Evolutionary conservation across 1,139 yeast genomes (phyloP), one percentile per base, ranked within the genome.

Genomic region (Saccharomycopsis crataegensis): DNA sequence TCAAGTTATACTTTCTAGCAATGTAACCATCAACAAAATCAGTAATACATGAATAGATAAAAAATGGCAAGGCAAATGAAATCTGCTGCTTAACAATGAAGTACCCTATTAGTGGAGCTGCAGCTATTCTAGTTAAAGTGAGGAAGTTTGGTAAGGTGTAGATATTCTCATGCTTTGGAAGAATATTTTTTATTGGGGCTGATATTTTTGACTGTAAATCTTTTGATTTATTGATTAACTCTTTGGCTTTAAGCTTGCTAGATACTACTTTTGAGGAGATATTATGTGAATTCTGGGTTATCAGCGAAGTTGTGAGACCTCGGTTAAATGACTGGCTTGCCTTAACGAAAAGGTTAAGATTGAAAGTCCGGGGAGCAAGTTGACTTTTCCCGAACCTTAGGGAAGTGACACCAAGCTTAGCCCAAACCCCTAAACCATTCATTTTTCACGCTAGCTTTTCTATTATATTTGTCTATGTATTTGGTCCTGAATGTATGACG

Each of bases 1-100:
- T 80, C 77, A 86, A 74, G 54, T 89, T 82, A 72, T 70, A 91
- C 58, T 70, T 77, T 53, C 99, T 75, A 8, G 99, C 99, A 60
- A 94, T 80, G 64, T 71, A 87, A 0, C 99, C 99, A 67, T 94
- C 99, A 31, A 91, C 70, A 61, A 87, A 83, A 66, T 94, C 99
- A 0, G 99, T 91, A 9, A 90, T 66, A 61, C 97, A 87, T 0
- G 97, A 90, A 62, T 88, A 89, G 0, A 82, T 76, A 67, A 93
- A 93, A 17, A 93, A 65, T 3, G 80, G 77, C 51, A 89, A 71
- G 0, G 98, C 96, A 50, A 76, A 70, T 12, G 73, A 69, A 1
- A 85, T 70, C 45, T 86, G 77, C 11, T 83, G 81, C 16, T 78
- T 71, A 17, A 87, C 74, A 7, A 93, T 80, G 61, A 81, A 77